Percentiles rank a stretch among this genome's conserved stretches.
Conservation (phyloP, 192 early-diverging fungal genomes). For the Umbelopsis ramanniana region DNA sequence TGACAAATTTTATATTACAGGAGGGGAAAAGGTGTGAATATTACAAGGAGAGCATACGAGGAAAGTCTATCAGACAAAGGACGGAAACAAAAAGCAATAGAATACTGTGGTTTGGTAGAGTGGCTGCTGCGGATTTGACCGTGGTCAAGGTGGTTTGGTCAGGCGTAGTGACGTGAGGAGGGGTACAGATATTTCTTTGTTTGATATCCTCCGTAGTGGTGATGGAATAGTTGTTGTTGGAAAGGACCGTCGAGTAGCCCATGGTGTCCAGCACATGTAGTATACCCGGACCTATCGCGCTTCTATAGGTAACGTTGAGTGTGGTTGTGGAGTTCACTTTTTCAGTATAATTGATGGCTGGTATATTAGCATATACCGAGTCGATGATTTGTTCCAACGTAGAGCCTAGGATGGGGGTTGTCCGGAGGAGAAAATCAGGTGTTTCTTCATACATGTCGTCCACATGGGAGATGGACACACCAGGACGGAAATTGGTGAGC, state of each 20-base stretch:
- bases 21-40: background rate
- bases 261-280: constrained; percentile 35
- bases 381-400: constrained; percentile 10
- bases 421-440: constrained; percentile 25
- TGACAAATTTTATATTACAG: constrained; percentile 2
- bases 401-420: background rate
- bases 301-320: background rate
- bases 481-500: constrained; percentile 23
- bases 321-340: constrained; percentile 20
- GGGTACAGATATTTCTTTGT: background rate
- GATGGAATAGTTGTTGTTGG: constrained; percentile 28
- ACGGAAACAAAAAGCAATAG: background rate
- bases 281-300: constrained; percentile 38
- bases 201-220: constrained; percentile 5
- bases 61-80: constrained; percentile 12
- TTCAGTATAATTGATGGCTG: constrained; percentile 17
- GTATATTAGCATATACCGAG: background rate
- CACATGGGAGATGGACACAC: constrained; percentile 25
- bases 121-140: background rate
- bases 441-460: constrained; percentile 13
- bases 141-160: constrained; percentile 1
- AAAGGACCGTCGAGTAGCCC: constrained; percentile 40
- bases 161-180: background rate
- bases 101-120: background rate
- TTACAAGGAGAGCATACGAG: constrained; percentile 5